These are phyloP conservation scores for Glonium stellatum DNA, from an alignment of 495 filamentous ascomycete genomes.

Conservation along the genomic window DNA sequence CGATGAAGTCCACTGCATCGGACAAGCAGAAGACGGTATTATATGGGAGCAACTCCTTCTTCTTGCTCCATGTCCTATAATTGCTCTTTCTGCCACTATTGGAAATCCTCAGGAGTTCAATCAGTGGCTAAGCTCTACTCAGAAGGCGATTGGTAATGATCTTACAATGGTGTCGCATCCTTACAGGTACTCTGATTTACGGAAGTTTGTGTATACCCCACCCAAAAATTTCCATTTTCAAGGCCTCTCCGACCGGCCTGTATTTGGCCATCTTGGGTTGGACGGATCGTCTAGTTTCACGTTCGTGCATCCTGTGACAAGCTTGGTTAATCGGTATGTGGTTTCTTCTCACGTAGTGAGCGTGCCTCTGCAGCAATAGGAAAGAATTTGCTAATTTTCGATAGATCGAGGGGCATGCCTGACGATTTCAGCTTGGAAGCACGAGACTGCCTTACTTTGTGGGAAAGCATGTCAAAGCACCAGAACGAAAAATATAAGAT, in stretches of 20 bases:
- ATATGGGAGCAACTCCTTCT: slow-evolving; percentile 77
- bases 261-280: slow-evolving; percentile 43
- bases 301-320: slow-evolving; percentile 64
- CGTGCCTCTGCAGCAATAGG: no score
- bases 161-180: slow-evolving; percentile 59
- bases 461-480: slow-evolving; percentile 50
- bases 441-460: slow-evolving; percentile 60
- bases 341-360: no score
- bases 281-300: slow-evolving; percentile 46
- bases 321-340: slow-evolving; percentile 44
- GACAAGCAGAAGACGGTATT: slow-evolving; percentile 67
- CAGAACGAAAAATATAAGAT: slow-evolving; percentile 36
- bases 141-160: slow-evolving; percentile 49
- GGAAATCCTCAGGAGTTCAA: slow-evolving; percentile 67
- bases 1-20: slow-evolving; percentile 78
- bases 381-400: background rate
- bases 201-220: slow-evolving; percentile 59
- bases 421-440: slow-evolving; percentile 63
- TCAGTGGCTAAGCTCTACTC: slow-evolving; percentile 57
- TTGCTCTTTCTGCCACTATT: slow-evolving; percentile 73
- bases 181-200: slow-evolving; percentile 64
- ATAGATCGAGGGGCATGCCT: slow-evolving; percentile 48
- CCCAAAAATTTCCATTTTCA: slow-evolving; percentile 49
- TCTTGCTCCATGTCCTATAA: slow-evolving; percentile 67
- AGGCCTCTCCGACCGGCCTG: slow-evolving; percentile 43